Evolutionary conservation across 352 stramenopile genomes (phyloP).

Genomic region (Pythium rishiriense): DNA sequence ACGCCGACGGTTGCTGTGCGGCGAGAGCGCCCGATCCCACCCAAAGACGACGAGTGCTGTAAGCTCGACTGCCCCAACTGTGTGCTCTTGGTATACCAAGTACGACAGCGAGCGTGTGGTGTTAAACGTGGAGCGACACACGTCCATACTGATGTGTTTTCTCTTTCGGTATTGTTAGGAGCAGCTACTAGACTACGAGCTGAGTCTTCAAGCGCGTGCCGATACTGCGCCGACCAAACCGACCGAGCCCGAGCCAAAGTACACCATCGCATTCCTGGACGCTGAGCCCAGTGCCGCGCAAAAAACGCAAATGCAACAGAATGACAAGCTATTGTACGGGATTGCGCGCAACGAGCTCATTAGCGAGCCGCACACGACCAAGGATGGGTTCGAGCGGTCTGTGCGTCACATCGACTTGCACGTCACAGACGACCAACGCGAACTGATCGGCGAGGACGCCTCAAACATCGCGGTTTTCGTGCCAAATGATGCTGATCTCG

Average conservation of each 20-base stretch:
- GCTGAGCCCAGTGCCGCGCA: conserved; percentile 25
- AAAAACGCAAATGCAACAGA: conserved; percentile 33
- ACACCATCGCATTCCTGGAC: conserved; percentile 51
- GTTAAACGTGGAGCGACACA: neutral
- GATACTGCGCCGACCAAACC: conserved; percentile 17
- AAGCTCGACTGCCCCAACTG: conserved; percentile 85
- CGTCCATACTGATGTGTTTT: neutral
- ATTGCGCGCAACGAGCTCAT: conserved; percentile 63
- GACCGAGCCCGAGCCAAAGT: conserved; percentile 42
- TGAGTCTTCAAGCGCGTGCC: conserved; percentile 43
- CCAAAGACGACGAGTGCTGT: conserved; percentile 82
- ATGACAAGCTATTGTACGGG: conserved; percentile 45
- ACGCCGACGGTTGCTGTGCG: conserved; percentile 25
- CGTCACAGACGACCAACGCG: conserved; percentile 47
- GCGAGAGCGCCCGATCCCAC: conserved; percentile 57
- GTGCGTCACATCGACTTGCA: conserved; percentile 72
- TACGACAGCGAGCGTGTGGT: neutral
- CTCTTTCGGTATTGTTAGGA: conserved; percentile 40
- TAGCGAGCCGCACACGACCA: conserved; percentile 52
- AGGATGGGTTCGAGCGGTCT: conserved; percentile 54
- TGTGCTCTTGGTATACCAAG: conserved; percentile 84
- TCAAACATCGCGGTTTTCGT: conserved; percentile 83
- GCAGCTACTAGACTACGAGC: conserved; percentile 82
- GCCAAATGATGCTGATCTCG: conserved; percentile 49
- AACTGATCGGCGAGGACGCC: conserved; percentile 51